Conservation (phyloP, 2,329 filamentous ascomycete genomes). For the Colletotrichum sansevieriae region DNA sequence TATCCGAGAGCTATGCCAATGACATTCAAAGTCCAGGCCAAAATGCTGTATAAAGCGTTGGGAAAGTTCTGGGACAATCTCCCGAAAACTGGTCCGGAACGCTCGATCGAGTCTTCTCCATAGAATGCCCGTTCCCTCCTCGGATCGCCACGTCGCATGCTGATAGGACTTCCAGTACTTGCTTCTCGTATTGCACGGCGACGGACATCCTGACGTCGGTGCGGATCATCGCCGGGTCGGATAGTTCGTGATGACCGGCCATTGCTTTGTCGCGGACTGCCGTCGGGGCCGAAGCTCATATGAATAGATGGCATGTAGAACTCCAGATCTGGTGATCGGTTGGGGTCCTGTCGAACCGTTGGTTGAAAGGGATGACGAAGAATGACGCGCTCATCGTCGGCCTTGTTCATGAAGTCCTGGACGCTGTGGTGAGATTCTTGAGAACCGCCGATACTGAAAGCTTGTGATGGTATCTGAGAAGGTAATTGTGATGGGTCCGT, state of each 20-base stretch:
- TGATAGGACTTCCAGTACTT: slow-evolving; percentile 45
- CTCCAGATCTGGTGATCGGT: slow-evolving; percentile 62
- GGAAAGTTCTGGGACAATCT: slow-evolving; percentile 54
- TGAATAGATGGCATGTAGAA: slow-evolving; percentile 66
- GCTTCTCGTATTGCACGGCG: slow-evolving; percentile 44
- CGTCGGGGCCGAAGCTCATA: slow-evolving; percentile 45
- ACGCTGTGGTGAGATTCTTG: slow-evolving; percentile 64
- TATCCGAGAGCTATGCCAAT: slow-evolving; percentile 70
- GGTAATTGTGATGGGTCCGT: slow-evolving; percentile 63
- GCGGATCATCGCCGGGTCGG: slow-evolving; percentile 47
- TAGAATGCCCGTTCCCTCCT: slow-evolving; percentile 23
- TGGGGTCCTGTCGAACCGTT: slow-evolving; percentile 54
- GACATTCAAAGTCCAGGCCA: slow-evolving; percentile 67
- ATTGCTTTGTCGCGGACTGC: slow-evolving; percentile 53
- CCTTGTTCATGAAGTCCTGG: slow-evolving; percentile 64
- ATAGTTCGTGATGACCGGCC: slow-evolving; percentile 52
- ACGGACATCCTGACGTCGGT: slow-evolving; percentile 47
- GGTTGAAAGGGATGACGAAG: slow-evolving; percentile 68
- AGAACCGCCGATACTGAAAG: slow-evolving; percentile 58
- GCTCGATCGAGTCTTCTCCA: slow-evolving; percentile 4
- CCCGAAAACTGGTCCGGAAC: slow-evolving; percentile 45
- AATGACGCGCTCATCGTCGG: slow-evolving; percentile 69
- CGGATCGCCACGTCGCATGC: slow-evolving; percentile 42
- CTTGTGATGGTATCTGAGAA: slow-evolving; percentile 60
- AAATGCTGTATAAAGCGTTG: slow-evolving; percentile 53